Evolutionary conservation across 2,329 filamentous ascomycete genomes (phyloP), one percentile per base, ranked within the genome.

Genomic region (Xylariaceae sp.): DNA sequence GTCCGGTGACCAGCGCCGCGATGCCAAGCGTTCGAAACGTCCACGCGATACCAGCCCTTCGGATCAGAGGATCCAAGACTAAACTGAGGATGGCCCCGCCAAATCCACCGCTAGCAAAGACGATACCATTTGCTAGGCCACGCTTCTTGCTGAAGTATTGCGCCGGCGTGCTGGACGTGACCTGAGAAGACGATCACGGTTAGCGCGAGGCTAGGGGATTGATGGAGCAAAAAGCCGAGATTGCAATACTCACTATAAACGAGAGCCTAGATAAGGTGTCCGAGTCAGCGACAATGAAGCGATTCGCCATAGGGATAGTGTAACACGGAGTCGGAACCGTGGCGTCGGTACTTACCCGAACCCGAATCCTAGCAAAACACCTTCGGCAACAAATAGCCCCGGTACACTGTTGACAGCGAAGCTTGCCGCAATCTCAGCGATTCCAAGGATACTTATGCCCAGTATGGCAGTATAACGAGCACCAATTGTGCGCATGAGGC

Each of bases 111-210:
- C 79, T 80, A 0, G 78, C 76, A 53, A 77, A 81, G 44, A 83
- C 75, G 10, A 84, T 70, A 0, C 82, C 82, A 59, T 83, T 84
- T 0, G 82, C 82, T 0, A 83, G 69, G 0, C 82, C 83, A 2
- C 80, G 78, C 60, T 78, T 82, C 2, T 73, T 73, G 50, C 70
- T 76, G 60, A 86, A 85, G 62, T 83, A 85, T 61, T 84, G 82
- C 0, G 80, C 75, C 2, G 81, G 76, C 0, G 77, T 74, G 0
- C 75, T 73, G 1, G 78, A 78, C n/a, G 77, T 73, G 1, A 81
- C 75, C 73, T 65, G n/a, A 11, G 68, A 56, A 4, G 9, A 13
- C 7, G 7, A 15, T 2, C 23, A 30, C 23, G 23, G 9, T 64
- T 53, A 64, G 58, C 10, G 48, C 11, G 23, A 5, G 48, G 5